Base-by-base conservation (phyloP, 1,139 yeast genomes). In the Yamadazyma spencermartinsiae region DNA sequence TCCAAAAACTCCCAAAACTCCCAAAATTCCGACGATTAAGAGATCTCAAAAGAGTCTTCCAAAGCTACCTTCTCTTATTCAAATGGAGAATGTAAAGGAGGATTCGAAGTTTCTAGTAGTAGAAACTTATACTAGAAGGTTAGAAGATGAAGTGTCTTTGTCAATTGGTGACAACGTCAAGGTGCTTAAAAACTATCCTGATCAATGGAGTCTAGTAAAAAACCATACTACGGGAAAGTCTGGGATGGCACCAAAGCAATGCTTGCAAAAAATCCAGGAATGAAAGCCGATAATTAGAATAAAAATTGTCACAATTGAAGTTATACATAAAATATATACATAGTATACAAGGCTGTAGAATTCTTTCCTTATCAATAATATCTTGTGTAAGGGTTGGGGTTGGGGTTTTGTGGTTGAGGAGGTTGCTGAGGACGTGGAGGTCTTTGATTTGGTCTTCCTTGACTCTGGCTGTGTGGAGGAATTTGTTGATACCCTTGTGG, bases 141-240 rank as follows among this genome's bases (percentile, higher is more conserved):
- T 68, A 18, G 47, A 50, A 10, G 76, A 71, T 43, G 76, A 70
- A 45, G 36, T 70, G 5, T 49, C 63, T 3, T 48, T 70, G 2
- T 40, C 46, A 2, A 42, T 56, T 4, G 74, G 74, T 1, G 72
- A 70, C 29, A 44, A 52, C 21, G 68, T 65, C 3, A 36, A 44
- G 4, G 40, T 67, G 1, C 37, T 58, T 15, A 54, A 56, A 24
- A 52, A 50, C n/a, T 65, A 60, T 43, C 47, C 61, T 10, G 75
- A 69, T 40, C 73, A 72, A 2, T 71, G 76, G 76, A 66, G 72
- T 42, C 52, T 55, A 20, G 61, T 67, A 9, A 52, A 36, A 31
- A 30, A 13, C n/a, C 10, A 31, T 42, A 33, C 21, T 48, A 24
- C 42, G 39, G 49, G 19, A 39, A 41, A 14, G 30, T 39, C 48